Base-by-base conservation (phyloP, 169 alveolate genomes). In the Amoebophrya sp. region DNA sequence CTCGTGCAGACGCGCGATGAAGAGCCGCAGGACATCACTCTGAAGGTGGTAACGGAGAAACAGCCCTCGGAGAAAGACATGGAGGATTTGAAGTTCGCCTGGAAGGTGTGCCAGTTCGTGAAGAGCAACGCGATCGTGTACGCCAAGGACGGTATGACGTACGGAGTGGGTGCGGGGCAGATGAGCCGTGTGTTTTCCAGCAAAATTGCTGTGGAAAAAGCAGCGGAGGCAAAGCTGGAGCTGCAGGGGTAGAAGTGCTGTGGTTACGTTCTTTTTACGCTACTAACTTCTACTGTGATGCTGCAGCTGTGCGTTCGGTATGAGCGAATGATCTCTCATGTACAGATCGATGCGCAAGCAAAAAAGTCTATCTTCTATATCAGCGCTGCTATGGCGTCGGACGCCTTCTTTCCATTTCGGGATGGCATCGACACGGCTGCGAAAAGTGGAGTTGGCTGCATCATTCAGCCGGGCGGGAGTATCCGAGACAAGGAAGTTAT, bases 341-440 rank as follows among this genome's bases (percentile, higher is more conserved):
- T n/a, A n/a, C n/a, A n/a, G n/a, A n/a, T n/a, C n/a, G n/a, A n/a
- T n/a, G n/a, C n/a, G n/a, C n/a, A n/a, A n/a, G n/a, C n/a, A n/a
- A n/a, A n/a, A n/a, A n/a, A n/a, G n/a, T n/a, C n/a, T n/a, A 0
- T 25, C 35, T n/a, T 25, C 35, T n/a, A 66, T n/a, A 0, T 12
- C 83, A 66, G 89, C n/a, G 0, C 89, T 12, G 89, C 94, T 25
- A 39, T 89, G 40, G 47, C 93, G 10, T 53, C 90, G 0, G 94
- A 92, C 77, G 94, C 94, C 33, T 92, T 92, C 53, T 92, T 92
- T 90, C 94, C 94, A n/a, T 92, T 92, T 90, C 92, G 93, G 29
- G 94, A 92, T 53, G 47, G 89, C 77, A 89, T 89, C 83, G 94
- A 92, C 53, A 53, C 29, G 0, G 53, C 77, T 29, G 29, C 53